Evolutionary conservation across 495 filamentous ascomycete genomes (phyloP), one percentile per base, ranked within the genome.

Genomic region (Daldinia grandis): DNA sequence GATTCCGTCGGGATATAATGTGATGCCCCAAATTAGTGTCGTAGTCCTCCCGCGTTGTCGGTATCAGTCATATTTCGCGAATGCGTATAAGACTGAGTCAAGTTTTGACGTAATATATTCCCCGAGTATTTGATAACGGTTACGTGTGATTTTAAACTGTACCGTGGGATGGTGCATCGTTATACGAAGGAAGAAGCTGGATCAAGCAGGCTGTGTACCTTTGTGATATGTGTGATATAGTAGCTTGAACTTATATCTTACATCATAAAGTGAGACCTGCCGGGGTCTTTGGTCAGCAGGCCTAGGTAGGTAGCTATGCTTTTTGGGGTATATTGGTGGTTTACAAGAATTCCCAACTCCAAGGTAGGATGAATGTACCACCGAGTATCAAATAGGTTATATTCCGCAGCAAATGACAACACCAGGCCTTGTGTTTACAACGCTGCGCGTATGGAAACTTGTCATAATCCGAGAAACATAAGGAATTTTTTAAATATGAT

Each of bases 141-240:
- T 72, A 64, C 63, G 63, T 71, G 69, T 54, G 19, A 21, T 58
- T 54, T 63, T 9, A 28, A 60, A 31, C 38, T 21, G 47, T 50
- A 38, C 30, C 50, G 64, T 61, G 61, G 69, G 61, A 62, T 64
- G 31, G 24, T 64, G 56, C 64, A 72, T 60, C 64, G 54, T 49
- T 54, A 50, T 54, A 33, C 33, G 60, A 68, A 61, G 38, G 60
- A 49, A 61, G 31, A 55, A 58, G n/a, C 27, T 50, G 40, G 64
- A 56, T 72, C 44, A 40, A 56, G 27, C 61, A 44, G 54, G 42
- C 61, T 27, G 59, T 56, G 51, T 33, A 19, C n/a, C n/a, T n/a
- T n/a, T n/a, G n/a, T n/a, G n/a, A n/a, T 56, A 12, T 35, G 15
- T 37, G 47, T 30, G 25, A 24, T n/a, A 30, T 30, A 30, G 12